Percentiles rank a stretch among this genome's conserved stretches.
These are phyloP conservation scores for Drosera spatulata DNA, from an alignment of 179 eudicot species.

Conservation along the genomic window DNA sequence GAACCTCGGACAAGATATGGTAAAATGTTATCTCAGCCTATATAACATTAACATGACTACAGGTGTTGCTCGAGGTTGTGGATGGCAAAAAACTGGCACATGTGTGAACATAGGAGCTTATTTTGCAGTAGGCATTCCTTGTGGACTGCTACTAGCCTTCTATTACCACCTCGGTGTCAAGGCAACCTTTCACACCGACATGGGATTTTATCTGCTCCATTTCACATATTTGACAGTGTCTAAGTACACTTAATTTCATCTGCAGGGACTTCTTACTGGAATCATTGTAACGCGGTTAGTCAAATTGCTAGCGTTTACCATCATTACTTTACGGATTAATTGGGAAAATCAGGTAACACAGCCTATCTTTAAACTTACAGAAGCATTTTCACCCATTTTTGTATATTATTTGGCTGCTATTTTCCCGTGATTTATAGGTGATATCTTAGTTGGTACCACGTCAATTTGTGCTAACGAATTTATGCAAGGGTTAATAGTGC, in stretches of 20 bases:
- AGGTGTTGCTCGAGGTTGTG: conserved; percentile 34
- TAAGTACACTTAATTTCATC: neutral
- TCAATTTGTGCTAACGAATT: too few species aligned
- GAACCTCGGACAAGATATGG: too few species aligned
- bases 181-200: conserved; percentile 8
- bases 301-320: conserved; percentile 33
- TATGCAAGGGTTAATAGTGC: too few species aligned
- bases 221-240: too few species aligned
- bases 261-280: conserved; percentile 60
- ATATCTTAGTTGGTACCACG: too few species aligned
- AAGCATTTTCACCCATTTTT: too few species aligned
- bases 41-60: conserved; percentile 1
- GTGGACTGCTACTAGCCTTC: conserved; percentile 20
- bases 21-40: neutral
- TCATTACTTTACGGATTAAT: conserved; percentile 35
- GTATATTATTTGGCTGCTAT: too few species aligned
- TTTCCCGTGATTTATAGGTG: too few species aligned
- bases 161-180: conserved; percentile 23
- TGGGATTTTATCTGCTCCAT: too few species aligned
- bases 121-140: conserved; percentile 25
- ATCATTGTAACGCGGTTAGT: conserved; percentile 35
- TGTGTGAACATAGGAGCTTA: conserved; percentile 27
- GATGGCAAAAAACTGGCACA: conserved; percentile 32
- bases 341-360: conserved; percentile 53
- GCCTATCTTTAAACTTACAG: neutral